A percentile compares a stretch with the other conserved stretches of the same genome.
Conservation (phyloP, 768 basidiomycete genomes). For the Pholiota conissans region DNA sequence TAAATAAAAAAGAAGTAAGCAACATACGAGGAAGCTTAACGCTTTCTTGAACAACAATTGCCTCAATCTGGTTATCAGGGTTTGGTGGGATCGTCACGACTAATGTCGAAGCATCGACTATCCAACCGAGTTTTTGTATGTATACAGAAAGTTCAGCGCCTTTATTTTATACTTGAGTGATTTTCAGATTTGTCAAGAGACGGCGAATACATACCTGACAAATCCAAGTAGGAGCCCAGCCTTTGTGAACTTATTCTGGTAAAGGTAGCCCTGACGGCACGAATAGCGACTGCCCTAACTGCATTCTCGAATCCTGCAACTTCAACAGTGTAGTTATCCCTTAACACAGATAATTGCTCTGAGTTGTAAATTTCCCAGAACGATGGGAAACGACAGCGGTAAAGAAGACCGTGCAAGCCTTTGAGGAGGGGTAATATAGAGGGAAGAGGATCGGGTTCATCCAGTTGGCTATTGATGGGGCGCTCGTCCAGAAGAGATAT, state of each 20-base stretch:
- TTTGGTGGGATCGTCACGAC: slow-evolving; percentile 76
- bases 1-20: background rate
- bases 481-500: slow-evolving; percentile 89
- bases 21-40: slow-evolving; percentile 79
- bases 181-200: background rate
- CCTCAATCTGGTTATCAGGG: slow-evolving; percentile 86
- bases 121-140: slow-evolving; percentile 69
- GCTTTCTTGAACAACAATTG: slow-evolving; percentile 80
- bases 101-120: slow-evolving; percentile 47
- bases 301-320: slow-evolving; percentile 81
- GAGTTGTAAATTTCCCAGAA: slow-evolving; percentile 83
- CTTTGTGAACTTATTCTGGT: slow-evolving; percentile 68
- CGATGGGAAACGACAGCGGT: slow-evolving; percentile 83
- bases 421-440: slow-evolving; percentile 67
- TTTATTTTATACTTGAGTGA: slow-evolving; percentile 21
- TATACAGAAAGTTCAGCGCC: slow-evolving; percentile 61
- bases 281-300: slow-evolving; percentile 74
- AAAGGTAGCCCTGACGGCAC: slow-evolving; percentile 78
- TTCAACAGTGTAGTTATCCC: slow-evolving; percentile 87
- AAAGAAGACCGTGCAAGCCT: slow-evolving; percentile 66
- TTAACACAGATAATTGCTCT: slow-evolving; percentile 63
- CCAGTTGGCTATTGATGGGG: slow-evolving; percentile 49
- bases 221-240: slow-evolving; percentile 69
- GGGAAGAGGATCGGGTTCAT: slow-evolving; percentile 83
- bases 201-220: slow-evolving; percentile 48